Evolutionary conservation across 129 eudicot genomes (phyloP).

Genomic region (Flaveria bidentis): DNA sequence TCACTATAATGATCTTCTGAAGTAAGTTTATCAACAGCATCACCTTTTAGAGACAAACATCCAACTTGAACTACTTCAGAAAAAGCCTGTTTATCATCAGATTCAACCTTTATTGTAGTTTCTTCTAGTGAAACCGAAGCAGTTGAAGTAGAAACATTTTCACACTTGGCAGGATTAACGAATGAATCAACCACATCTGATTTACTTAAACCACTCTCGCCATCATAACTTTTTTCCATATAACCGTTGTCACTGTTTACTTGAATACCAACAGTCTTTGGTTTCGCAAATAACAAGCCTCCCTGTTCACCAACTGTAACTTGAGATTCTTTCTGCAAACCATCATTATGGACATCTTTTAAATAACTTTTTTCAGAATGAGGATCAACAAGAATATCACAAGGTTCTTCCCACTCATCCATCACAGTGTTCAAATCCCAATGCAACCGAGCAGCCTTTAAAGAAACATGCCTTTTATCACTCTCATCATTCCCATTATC

Average conservation of each 20-base stretch:
- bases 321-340: conserved; percentile 8
- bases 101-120: conserved; percentile 15
- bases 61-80: conserved; percentile 40
- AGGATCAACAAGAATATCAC: conserved; percentile 32
- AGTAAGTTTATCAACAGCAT: conserved; percentile 22
- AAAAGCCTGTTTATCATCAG: conserved; percentile 28
- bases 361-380: conserved; percentile 16
- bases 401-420: conserved; percentile 77
- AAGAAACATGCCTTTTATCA: conserved; percentile 23
- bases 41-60: conserved; percentile 24
- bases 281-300: conserved; percentile 4
- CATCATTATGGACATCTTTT: conserved; percentile 13
- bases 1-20: conserved; percentile 37
- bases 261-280: conserved; percentile 16
- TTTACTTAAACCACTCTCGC: conserved; percentile 27
- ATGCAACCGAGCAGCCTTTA: conserved; percentile 43
- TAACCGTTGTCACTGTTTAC: conserved; percentile 7
- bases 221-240: conserved; percentile 15
- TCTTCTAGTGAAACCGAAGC: conserved; percentile 24
- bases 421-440: conserved; percentile 76
- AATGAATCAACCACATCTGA: conserved; percentile 34
- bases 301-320: conserved; percentile 6
- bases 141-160: conserved; percentile 37
- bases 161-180: conserved; percentile 26
- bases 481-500: conserved; percentile 32